Percentiles rank a stretch among this genome's conserved stretches.
These are phyloP conservation scores for Lumnitzera littorea DNA, from an alignment of 345 rosid species.

Conservation along the genomic window DNA sequence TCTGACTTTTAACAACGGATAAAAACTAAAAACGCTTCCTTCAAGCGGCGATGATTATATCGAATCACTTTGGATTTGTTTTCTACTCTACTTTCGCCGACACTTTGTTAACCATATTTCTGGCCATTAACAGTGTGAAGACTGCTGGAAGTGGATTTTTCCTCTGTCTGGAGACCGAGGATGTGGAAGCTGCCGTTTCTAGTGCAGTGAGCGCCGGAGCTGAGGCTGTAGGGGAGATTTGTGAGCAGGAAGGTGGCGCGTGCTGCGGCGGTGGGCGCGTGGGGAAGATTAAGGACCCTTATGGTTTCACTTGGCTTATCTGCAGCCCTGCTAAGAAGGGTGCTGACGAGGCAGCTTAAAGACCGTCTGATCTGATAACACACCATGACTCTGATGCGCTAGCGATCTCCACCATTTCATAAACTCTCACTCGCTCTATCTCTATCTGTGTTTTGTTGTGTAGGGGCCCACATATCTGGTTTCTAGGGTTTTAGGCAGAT, in stretches of 20 bases:
- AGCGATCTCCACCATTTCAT: background rate
- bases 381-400: background rate
- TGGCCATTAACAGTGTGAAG: slow-evolving; percentile 16
- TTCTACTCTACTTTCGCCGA: background rate
- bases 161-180: slow-evolving; percentile 55
- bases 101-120: background rate
- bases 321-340: slow-evolving; percentile 34
- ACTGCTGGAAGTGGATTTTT: slow-evolving; percentile 13
- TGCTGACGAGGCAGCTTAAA: slow-evolving; percentile 38
- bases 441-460: background rate
- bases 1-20: too few relatives aligned
- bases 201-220: slow-evolving; percentile 74
- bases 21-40: too few relatives aligned
- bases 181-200: slow-evolving; percentile 52
- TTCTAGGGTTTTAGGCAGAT: too few relatives aligned
- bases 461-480: background rate
- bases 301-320: slow-evolving; percentile 66
- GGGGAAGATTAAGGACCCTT: slow-evolving; percentile 73
- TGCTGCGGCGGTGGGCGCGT: slow-evolving; percentile 48
- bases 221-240: slow-evolving; percentile 36
- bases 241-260: slow-evolving; percentile 33
- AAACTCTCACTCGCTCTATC: too few relatives aligned
- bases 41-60: too few relatives aligned
- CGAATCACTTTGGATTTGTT: background rate
- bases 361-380: slow-evolving; percentile 19